Evolutionary conservation across 2,329 filamentous ascomycete species (phyloP), one percentile per base, ranked within the genome.

Genomic region (Colletotrichum sp.): DNA sequence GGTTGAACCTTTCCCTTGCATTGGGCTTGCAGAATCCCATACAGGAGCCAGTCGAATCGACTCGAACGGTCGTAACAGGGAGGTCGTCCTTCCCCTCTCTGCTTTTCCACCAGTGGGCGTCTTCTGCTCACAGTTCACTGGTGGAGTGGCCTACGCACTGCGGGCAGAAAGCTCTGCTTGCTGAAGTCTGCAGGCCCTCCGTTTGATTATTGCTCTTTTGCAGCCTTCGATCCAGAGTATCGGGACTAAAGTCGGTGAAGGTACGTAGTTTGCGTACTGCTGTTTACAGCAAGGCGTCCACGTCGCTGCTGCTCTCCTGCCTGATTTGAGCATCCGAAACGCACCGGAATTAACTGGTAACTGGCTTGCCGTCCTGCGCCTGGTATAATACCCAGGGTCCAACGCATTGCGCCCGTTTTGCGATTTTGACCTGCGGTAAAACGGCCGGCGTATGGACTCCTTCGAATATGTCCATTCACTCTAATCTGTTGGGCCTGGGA

Each of bases 161-260:
- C 49, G 24, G 15, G 64, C 60, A 36, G 65, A 32, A 69, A 18
- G 64, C 39, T 59, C 34, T 64, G 44, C 64, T 65, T 64, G 26
- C 69, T 65, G 55, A 30, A 76, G 59, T 21, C 59, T 73, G 74
- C 70, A 74, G 26, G 21, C 34, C 28, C 21, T 24, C n/a, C 8
- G n/a, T 21, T 49, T 69, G 55, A 69, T 55, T 65, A 26, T 69
- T 39, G 59, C 28, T 60, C 49, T 67, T 62, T 60, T 74, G 71
- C 74, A 74, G 70, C 55, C 36, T 59, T 59, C 44, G 64, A 69
- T 62, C 74, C 74, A 74, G 64, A 76, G 70, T 30, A 52, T 65
- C 71, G 74, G 74, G 59, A 65, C 59, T 63, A 76, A 69, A 76
- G 74, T 76, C 74, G 71, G 74, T 76, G 74, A 74, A 69, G 32